Base-by-base conservation (phyloP, 2,329 filamentous ascomycete species). In the Aspergillus unguis region DNA sequence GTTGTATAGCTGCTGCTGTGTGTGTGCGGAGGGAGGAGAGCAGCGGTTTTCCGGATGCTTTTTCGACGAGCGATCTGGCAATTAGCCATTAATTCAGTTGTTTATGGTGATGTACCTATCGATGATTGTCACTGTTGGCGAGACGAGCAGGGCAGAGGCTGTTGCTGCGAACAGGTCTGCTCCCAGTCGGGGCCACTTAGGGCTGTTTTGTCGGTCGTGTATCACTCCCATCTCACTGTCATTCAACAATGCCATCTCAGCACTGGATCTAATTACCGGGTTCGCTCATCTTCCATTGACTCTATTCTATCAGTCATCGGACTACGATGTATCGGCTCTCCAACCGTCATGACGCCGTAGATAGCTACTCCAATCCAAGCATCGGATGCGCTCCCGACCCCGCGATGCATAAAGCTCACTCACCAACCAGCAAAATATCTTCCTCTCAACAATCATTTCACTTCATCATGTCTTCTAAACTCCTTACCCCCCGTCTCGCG, bases 51-150 rank as follows among this genome's bases (percentile, higher is more conserved):
- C 62, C 59, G 2, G 61, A 54, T 1, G 62, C 58, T 44, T 61
- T 62, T 44, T 67, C 65, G 2, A 64, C 63, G 5, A 66, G 48
- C 4, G 64, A 55, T 41, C 63, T 67, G n/a, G 2, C 1, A 17
- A 17, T 31, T 10, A 5, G 44, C 29, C 27, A 46, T 23, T 38
- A 23, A 2, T 50, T 32, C 9, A 7, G 4, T 23, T 10, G 17
- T n/a, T 17, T 28, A 11, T 41, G 17, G 4, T 36, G 3, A 23
- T 5, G 5, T 3, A 65, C 65, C 65, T 58, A 32, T 66, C 65
- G 31, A 67, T 66, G 26, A 66, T 60, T 5, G 64, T 60, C 5
- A 65, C 61, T 6, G 61, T 55, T 5, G 65, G 63, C 9, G 64
- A 57, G 0, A 67, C 58, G 23, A 66, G 25, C 4, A 58, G 61